These are phyloP conservation scores for Microdochium trichocladiopsis DNA, from an alignment of 2,329 filamentous ascomycete genomes.

Conservation along the genomic window DNA sequence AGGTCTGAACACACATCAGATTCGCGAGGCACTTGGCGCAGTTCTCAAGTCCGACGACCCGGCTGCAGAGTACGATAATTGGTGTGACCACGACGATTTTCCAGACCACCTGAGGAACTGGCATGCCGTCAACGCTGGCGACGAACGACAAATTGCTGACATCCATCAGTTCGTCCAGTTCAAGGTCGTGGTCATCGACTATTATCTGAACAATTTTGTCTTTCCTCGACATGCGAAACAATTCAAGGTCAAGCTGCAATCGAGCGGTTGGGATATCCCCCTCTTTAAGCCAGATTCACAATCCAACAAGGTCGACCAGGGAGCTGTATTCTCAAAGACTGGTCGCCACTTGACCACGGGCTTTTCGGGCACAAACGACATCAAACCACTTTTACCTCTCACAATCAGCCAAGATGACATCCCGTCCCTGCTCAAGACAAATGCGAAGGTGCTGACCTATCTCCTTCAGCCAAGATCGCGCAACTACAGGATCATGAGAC, in stretches of 20 bases:
- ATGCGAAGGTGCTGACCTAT: constrained; percentile 55
- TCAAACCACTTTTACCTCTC: constrained; percentile 49
- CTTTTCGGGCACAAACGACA: constrained; percentile 68
- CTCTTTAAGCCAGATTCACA: constrained; percentile 23
- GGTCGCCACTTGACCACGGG: constrained; percentile 46
- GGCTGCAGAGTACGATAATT: constrained; percentile 45
- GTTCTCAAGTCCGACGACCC: constrained; percentile 51
- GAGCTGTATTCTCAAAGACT: constrained; percentile 5
- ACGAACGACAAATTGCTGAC: constrained; percentile 38
- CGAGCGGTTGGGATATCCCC: constrained; percentile 63
- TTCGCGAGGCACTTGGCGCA: constrained; percentile 39
- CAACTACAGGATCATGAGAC: constrained; percentile 30
- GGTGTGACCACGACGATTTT: constrained; percentile 31
- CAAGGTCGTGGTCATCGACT: constrained; percentile 45
- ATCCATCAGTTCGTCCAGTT: constrained; percentile 44
- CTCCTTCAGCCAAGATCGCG: constrained; percentile 46
- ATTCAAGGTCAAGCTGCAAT: constrained; percentile 55
- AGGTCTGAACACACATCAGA: constrained; percentile 41
- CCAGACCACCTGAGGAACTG: constrained; percentile 41
- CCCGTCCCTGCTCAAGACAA: constrained; percentile 46
- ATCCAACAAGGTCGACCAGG: constrained; percentile 1
- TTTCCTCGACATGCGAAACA: constrained; percentile 60
- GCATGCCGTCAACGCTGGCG: constrained; percentile 52
- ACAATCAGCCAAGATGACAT: constrained; percentile 57
- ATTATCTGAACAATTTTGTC: constrained; percentile 56